phyloP scores from a whole-genome alignment of 75 land plant genomes.

The Isoetes taiwanensis region DNA sequence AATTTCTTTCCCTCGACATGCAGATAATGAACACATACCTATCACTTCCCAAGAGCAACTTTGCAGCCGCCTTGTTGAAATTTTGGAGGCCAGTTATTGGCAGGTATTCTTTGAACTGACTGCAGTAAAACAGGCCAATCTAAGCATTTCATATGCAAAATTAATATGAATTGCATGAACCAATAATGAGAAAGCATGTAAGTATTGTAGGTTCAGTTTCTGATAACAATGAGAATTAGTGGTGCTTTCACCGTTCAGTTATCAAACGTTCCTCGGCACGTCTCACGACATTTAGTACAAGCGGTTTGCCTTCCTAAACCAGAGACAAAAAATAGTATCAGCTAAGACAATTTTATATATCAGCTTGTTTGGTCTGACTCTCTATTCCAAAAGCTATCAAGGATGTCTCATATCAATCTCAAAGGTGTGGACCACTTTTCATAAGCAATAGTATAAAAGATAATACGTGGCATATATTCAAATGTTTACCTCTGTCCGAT shows the following conservation, averaged over 20 bases:
- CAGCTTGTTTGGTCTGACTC: no score
- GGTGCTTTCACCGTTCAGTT: constrained; percentile 51
- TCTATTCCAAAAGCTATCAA: no score
- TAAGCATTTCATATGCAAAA: no score
- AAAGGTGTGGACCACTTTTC: no score
- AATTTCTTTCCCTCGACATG: no score
- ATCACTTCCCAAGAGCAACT: constrained; percentile 75
- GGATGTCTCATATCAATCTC: no score
- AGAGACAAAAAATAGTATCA: no score
- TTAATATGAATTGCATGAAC: no score
- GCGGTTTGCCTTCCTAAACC: constrained; percentile 86
- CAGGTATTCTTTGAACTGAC: constrained; percentile 92
- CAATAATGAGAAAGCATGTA: not conserved
- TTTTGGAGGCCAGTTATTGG: constrained; percentile 71
- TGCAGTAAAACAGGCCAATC: no score
- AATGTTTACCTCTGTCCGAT: constrained; percentile 74
- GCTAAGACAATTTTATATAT: no score
- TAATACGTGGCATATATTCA: not conserved
- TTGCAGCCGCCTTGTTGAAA: constrained; percentile 80
- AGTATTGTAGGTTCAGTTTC: not conserved
- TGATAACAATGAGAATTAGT: not conserved
- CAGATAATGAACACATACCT: constrained; percentile 46
- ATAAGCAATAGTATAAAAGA: not conserved
- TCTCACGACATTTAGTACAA: constrained; percentile 86
- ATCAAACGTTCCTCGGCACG: constrained; percentile 72